Evolutionary conservation across 2,329 filamentous ascomycete species (phyloP).

Genomic region (Spiromastix sp.): DNA sequence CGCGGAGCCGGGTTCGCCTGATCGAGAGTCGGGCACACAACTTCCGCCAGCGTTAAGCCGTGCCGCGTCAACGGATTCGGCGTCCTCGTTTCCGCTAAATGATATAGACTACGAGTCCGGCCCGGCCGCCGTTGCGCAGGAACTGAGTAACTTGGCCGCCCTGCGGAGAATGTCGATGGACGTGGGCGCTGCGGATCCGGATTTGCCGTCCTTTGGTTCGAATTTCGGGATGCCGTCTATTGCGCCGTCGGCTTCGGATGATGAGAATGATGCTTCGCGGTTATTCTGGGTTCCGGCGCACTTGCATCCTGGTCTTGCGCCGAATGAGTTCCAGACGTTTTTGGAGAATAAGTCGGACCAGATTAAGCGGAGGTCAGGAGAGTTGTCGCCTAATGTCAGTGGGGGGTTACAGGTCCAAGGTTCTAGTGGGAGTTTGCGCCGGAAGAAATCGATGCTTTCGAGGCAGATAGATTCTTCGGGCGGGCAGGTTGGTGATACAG

Average conservation of each 20-base stretch:
- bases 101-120: conserved; percentile 84
- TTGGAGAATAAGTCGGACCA: conserved; percentile 86
- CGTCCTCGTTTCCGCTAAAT: conserved; percentile 61
- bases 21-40: conserved; percentile 37
- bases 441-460: conserved; percentile 94
- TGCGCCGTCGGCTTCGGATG: conserved; percentile 37
- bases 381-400: conserved; percentile 51
- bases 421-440: conserved; percentile 52
- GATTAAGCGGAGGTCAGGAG: conserved; percentile 74
- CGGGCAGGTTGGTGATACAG: conserved; percentile 33
- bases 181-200: conserved; percentile 55
- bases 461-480: conserved; percentile 72
- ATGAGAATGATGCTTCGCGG: conserved; percentile 79
- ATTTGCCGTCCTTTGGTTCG: conserved; percentile 33
- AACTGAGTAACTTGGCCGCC: conserved; percentile 84
- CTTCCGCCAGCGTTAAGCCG: conserved; percentile 45
- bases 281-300: conserved; percentile 93
- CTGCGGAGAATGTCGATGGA: conserved; percentile 92
- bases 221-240: conserved; percentile 31
- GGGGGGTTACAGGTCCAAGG: conserved; percentile 42
- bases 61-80: conserved; percentile 42
- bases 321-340: conserved; percentile 93
- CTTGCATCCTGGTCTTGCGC: conserved; percentile 87
- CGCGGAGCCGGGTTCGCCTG: conserved; percentile 20
- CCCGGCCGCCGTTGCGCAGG: conserved; percentile 79